Evolutionary conservation across 2,329 filamentous ascomycete genomes (phyloP).

Genomic region (Trichoderma simmonsii): DNA sequence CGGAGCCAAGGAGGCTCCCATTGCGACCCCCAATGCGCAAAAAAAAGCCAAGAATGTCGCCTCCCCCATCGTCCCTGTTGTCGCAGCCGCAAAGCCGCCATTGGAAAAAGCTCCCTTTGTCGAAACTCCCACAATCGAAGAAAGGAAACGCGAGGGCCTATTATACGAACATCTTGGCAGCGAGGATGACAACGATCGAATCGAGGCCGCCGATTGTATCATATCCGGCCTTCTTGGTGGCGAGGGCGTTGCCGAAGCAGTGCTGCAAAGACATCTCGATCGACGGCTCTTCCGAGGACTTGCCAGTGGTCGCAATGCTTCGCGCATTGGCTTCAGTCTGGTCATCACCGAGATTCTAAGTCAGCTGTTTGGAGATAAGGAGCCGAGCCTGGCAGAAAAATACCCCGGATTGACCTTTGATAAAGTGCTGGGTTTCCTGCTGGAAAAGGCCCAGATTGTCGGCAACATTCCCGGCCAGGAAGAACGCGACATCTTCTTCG

Average conservation of each 20-base stretch:
- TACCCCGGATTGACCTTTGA: slow-evolving; percentile 56
- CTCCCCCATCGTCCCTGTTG: slow-evolving; percentile 22
- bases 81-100: slow-evolving; percentile 26
- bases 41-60: slow-evolving; percentile 34
- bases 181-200: slow-evolving; percentile 54
- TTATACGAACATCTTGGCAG: slow-evolving; percentile 62
- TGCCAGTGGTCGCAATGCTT: slow-evolving; percentile 84
- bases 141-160: slow-evolving; percentile 55
- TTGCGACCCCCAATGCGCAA: slow-evolving; percentile 25
- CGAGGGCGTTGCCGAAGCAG: slow-evolving; percentile 48
- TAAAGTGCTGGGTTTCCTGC: slow-evolving; percentile 49
- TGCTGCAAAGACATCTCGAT: slow-evolving; percentile 57
- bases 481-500: slow-evolving; percentile 80
- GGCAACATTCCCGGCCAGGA: slow-evolving; percentile 65
- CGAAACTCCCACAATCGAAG: slow-evolving; percentile 49
- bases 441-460: slow-evolving; percentile 53
- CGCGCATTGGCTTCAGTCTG: slow-evolving; percentile 83
- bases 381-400: slow-evolving; percentile 42
- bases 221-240: slow-evolving; percentile 53
- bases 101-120: slow-evolving; percentile 45
- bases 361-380: slow-evolving; percentile 60
- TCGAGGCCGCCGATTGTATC: slow-evolving; percentile 57
- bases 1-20: slow-evolving; percentile 32
- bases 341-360: slow-evolving; percentile 78
- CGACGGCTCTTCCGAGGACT: slow-evolving; percentile 79